Percentiles rank a stretch among this genome's conserved stretches.
Conservation (phyloP, 768 basidiomycete species). For the Suillus placidus region DNA sequence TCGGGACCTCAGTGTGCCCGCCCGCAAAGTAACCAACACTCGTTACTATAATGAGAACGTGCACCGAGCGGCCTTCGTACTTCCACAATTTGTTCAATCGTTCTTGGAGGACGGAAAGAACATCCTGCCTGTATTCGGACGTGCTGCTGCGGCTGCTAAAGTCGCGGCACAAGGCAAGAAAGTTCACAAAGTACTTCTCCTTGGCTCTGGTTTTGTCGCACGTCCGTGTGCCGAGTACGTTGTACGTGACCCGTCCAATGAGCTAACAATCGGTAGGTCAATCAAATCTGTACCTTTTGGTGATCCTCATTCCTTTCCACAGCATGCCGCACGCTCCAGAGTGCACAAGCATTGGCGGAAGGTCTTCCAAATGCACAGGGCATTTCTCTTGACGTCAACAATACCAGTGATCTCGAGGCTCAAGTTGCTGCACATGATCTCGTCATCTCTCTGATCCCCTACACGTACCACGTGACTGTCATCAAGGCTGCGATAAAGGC, state of each 20-base stretch:
- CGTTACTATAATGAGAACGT: constrained; percentile 85
- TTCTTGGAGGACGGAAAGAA: constrained; percentile 74
- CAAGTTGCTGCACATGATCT: constrained; percentile 87
- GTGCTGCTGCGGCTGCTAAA: constrained; percentile 50
- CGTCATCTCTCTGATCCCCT: constrained; percentile 96
- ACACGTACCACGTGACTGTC: constrained; percentile 86
- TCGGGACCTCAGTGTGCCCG: constrained; percentile 70
- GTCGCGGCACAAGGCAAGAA: constrained; percentile 54
- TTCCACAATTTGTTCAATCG: constrained; percentile 89
- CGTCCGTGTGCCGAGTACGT: constrained; percentile 96
- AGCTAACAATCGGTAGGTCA: constrained; percentile 77
- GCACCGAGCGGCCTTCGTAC: constrained; percentile 81
- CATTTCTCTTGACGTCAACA: constrained; percentile 80
- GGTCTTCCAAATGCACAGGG: constrained; percentile 72
- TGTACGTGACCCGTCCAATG: constrained; percentile 75
- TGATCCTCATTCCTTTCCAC: constrained; percentile 7
- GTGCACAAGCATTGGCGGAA: constrained; percentile 68
- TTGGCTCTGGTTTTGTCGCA: constrained; percentile 95
- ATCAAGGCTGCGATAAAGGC: constrained; percentile 83
- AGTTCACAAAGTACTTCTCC: constrained; percentile 68
- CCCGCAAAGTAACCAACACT: constrained; percentile 71
- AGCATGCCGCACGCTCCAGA: constrained; percentile 88
- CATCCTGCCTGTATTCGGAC: constrained; percentile 75
- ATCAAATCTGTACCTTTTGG: not conserved
- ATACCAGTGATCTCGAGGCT: constrained; percentile 71